Base-by-base conservation (phyloP, 2,329 filamentous ascomycete species). In the Cercospora sp. region DNA sequence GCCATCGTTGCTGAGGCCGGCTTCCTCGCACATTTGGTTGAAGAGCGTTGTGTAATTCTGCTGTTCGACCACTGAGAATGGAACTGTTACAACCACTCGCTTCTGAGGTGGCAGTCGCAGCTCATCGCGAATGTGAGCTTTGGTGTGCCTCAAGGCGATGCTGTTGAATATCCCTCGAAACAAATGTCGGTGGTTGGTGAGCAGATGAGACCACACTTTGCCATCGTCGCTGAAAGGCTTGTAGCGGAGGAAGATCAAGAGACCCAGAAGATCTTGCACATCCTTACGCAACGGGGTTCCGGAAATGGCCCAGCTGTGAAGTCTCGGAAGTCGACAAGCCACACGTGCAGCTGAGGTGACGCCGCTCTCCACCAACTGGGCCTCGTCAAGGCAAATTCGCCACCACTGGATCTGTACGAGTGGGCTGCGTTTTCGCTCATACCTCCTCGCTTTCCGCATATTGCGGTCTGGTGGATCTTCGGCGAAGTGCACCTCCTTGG, bases 321-420 rank as follows among this genome's bases (percentile, higher is more conserved):
- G 81, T 30, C 95, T 87, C 55, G 94, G 93, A 69, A 99, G 90
- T 28, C 90, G 82, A 48, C 89, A 88, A 40, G 93, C 93, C 13
- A 97, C 89, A 58, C 85, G 87, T 1, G 95, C 94, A 30, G 94
- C 92, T 73, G 92, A 90, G 73, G 89, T 94, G 3, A 96, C 89
- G 36, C 93, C 93, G 72, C 88, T 94, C 77, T 98, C 94, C 51
- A 98, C 89, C 91, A 97, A 97, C 76, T 99, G 95, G 0, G 94
- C 82, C 90, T 93, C 87, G 72, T 89, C 87, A 28, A 89, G 81
- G 73, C 86, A 88, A 1, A 97, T 87, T 51, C 94, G 86, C 93
- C 93, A 97, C 93, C 93, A 98, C 1, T 85, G 88, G 18, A 97
- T 87, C 72, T 91, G 87, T 9, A 94, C 88, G 6, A 98, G 83